Base-by-base conservation (phyloP, 495 filamentous ascomycete species). In the Trichoderma reesei region DNA sequence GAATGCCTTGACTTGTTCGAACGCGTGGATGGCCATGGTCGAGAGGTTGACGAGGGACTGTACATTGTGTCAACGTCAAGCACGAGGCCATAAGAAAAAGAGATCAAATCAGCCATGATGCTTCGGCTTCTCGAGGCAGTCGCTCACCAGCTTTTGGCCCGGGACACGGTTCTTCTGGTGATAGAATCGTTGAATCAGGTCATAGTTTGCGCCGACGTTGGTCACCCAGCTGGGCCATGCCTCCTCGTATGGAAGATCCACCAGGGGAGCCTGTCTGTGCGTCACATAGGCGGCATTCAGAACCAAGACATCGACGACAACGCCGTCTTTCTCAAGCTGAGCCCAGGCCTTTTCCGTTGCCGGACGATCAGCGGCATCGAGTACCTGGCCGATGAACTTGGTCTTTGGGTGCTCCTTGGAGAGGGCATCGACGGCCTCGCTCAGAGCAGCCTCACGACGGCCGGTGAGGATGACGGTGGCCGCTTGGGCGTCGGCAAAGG, bases 31-130 rank as follows among this genome's bases (percentile, higher is more conserved):
- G 7, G 64, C 65, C 18, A 64, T 65, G 9, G 72, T 72, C 5
- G 77, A 76, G 18, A 78, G 66, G 62, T 77, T 73, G 41, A 79
- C 62, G 14, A 78, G 59, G 44, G 69, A 72, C 74, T 76, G 31
- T 36, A 46, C 7, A 8, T 41, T 5, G 10, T 9, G n/a, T 13
- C 13, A n/a, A 26, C 26, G 26, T 26, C 26, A 26, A 26, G 1
- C 26, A 1, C 26, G 26, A 26, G 26, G 26, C 26, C 20, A 18
- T 59, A 3, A 14, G 37, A 33, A 60, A 16, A 1, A 39, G n/a
- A 39, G 1, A 39, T 7, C 1, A 39, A 39, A 39, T 39, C 38
- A 11, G 10, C 37, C 18, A 5, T 13, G 9, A 39, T 63, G 37
- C 33, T 20, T 31, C 59, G 36, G 34, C 54, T 26, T 54, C 18